Conservation (phyloP, 148 eudicot genomes). For the Hydrangea macrophylla region DNA sequence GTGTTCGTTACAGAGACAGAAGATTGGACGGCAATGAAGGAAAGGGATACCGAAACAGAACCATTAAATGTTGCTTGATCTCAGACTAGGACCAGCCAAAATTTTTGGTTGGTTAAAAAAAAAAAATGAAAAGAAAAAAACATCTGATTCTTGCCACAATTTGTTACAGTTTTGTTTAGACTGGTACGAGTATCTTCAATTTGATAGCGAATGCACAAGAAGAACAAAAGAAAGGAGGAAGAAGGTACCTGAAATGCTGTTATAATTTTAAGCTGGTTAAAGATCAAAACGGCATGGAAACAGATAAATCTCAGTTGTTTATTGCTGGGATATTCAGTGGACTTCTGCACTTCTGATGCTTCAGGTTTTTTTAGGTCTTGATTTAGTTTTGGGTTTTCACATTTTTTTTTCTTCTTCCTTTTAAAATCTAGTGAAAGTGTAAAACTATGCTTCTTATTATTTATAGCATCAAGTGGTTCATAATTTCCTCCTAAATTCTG, state of each 20-base stretch:
- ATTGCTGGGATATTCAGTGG: background rate
- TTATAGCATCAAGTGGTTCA: background rate
- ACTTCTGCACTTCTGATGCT: conserved; percentile 2
- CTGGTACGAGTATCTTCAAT: background rate
- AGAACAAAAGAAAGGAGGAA: background rate
- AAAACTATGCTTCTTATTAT: conserved; percentile 6
- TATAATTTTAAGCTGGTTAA: background rate
- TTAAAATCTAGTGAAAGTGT: conserved; percentile 2
- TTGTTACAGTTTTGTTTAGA: background rate
- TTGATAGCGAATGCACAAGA: background rate
- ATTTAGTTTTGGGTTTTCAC: conserved; percentile 8
- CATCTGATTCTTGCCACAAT: conserved; percentile 1
- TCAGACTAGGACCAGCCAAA: background rate
- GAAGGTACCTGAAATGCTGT: conserved; percentile 1
- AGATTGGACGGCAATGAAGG: conserved; percentile 30
- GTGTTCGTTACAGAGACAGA: conserved; percentile 23
- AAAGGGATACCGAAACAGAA: conserved; percentile 23
- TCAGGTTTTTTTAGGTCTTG: background rate
- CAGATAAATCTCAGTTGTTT: background rate
- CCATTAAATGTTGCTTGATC: conserved; percentile 21
- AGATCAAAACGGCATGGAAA: background rate
- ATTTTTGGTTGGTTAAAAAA: conserved; percentile 4
- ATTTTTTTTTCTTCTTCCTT: background rate
- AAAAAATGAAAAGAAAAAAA: no score
- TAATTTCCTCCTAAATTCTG: background rate